These are phyloP conservation scores for Ganoderma resinaceum DNA, from an alignment of 1,284 basidiomycete genomes.

Conservation along the genomic window DNA sequence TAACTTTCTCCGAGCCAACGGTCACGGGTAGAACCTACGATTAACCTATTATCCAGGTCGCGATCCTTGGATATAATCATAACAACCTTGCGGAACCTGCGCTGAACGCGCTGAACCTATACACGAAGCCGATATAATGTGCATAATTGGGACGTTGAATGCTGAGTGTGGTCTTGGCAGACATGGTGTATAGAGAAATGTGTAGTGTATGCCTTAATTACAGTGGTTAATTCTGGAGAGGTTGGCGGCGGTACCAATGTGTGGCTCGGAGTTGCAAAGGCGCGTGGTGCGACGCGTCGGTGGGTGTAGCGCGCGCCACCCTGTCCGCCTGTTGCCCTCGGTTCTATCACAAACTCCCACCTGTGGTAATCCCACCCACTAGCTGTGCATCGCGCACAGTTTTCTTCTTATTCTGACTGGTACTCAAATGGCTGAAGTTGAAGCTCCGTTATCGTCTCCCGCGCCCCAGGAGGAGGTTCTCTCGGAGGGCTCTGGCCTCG, in stretches of 20 bases:
- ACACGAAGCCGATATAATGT: constrained; percentile 45
- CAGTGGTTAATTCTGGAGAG: not conserved
- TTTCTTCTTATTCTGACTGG: constrained; percentile 35
- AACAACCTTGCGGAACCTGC: constrained; percentile 77
- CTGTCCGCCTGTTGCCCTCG: constrained; percentile 30
- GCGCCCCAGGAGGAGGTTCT: constrained; percentile 34
- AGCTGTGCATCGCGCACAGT: constrained; percentile 33
- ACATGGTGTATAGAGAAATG: not conserved
- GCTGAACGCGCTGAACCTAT: constrained; percentile 76
- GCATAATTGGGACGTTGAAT: not conserved
- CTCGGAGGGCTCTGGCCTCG: constrained; percentile 37
- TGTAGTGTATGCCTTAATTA: not conserved
- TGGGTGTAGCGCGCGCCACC: constrained; percentile 31
- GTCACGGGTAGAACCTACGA: not conserved
- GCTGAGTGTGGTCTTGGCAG: not conserved
- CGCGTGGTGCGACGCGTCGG: constrained; percentile 32
- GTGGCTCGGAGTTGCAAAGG: constrained; percentile 16
- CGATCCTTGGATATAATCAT: constrained; percentile 81
- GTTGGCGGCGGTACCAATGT: not conserved
- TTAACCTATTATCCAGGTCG: constrained; percentile 51
- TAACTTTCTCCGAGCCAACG: not conserved
- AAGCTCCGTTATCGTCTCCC: constrained; percentile 40
- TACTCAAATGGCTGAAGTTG: constrained; percentile 55
- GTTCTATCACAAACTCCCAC: constrained; percentile 31
- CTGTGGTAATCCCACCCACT: constrained; percentile 34